phyloP scores from a whole-genome alignment of 2,329 filamentous ascomycete genomes.

The Monosporascus sp. region DNA sequence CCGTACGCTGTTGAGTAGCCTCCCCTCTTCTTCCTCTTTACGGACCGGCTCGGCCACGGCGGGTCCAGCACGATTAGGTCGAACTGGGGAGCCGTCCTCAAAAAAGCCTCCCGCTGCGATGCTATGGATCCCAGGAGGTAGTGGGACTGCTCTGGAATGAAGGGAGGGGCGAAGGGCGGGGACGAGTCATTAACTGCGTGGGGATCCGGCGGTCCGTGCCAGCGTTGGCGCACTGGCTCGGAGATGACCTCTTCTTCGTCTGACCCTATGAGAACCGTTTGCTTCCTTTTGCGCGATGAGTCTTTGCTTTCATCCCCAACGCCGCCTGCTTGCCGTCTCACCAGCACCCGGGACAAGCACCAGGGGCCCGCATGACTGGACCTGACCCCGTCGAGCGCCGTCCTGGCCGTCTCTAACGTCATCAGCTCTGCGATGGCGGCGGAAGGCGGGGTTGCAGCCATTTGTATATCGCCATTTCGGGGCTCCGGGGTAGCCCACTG shows the following conservation, averaged over 20 bases:
- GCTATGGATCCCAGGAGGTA: conserved; percentile 45
- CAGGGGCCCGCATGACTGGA: conserved; percentile 35
- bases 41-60: conserved; percentile 77
- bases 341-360: conserved; percentile 35
- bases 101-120: conserved; percentile 34
- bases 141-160: conserved; percentile 36
- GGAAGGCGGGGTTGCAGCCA: conserved; percentile 28
- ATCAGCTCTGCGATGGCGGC: conserved; percentile 51
- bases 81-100: conserved; percentile 46
- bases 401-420: conserved; percentile 39
- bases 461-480: conserved; percentile 36
- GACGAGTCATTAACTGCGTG: too few relatives aligned
- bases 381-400: conserved; percentile 35
- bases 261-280: not conserved
- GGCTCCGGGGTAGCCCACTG: conserved; percentile 52
- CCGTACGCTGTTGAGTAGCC: conserved; percentile 43
- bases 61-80: conserved; percentile 69
- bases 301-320: not conserved
- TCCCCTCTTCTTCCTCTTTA: conserved; percentile 47
- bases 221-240: too few relatives aligned
- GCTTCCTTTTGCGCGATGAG: conserved; percentile 9
- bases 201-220: not conserved
- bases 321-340: conserved; percentile 3
- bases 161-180: not conserved
- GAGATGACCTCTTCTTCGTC: too few relatives aligned